These are phyloP conservation scores for Schwanniomyces occidentalis DNA, from an alignment of 805 yeast species.

Conservation along the genomic window DNA sequence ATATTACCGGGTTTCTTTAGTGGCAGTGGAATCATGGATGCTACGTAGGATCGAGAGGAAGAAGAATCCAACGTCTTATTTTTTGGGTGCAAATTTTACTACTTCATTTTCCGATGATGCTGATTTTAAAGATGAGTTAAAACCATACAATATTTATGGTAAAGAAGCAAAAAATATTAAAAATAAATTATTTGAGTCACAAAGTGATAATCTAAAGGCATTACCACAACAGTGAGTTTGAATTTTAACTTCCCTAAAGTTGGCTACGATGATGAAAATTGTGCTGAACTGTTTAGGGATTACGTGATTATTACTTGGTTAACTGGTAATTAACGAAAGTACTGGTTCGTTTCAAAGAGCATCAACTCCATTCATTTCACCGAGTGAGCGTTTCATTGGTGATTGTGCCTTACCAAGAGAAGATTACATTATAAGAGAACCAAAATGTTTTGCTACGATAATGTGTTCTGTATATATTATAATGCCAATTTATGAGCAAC, in stretches of 20 bases:
- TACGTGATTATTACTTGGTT: slow-evolving; percentile 38
- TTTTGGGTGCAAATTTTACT: too few relatives aligned
- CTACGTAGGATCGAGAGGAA: too few relatives aligned
- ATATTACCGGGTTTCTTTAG: slow-evolving; percentile 43
- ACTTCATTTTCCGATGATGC: slow-evolving; percentile 50
- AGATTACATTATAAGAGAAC: slow-evolving; percentile 25
- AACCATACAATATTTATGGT: slow-evolving; percentile 47
- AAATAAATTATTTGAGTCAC: slow-evolving; percentile 33
- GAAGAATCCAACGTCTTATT: too few relatives aligned
- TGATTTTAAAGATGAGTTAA: slow-evolving; percentile 39
- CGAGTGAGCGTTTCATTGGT: slow-evolving; percentile 39
- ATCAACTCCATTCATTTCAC: too few relatives aligned
- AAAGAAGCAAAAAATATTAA: slow-evolving; percentile 40
- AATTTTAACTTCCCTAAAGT: slow-evolving; percentile 52
- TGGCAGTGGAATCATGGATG: slow-evolving; percentile 53
- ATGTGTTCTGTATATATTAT: slow-evolving; percentile 48
- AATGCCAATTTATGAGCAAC: slow-evolving; percentile 27
- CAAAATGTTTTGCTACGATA: slow-evolving; percentile 41
- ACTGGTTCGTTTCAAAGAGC: too few relatives aligned
- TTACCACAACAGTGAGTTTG: slow-evolving; percentile 47
- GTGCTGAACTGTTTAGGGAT: slow-evolving; percentile 44
- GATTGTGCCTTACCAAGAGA: slow-evolving; percentile 47
- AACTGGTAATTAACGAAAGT: too few relatives aligned
- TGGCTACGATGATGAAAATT: slow-evolving; percentile 32
- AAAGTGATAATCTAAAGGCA: slow-evolving; percentile 35